phyloP scores from a whole-genome alignment of 352 stramenopile species.

The Phytophthora syringae region DNA sequence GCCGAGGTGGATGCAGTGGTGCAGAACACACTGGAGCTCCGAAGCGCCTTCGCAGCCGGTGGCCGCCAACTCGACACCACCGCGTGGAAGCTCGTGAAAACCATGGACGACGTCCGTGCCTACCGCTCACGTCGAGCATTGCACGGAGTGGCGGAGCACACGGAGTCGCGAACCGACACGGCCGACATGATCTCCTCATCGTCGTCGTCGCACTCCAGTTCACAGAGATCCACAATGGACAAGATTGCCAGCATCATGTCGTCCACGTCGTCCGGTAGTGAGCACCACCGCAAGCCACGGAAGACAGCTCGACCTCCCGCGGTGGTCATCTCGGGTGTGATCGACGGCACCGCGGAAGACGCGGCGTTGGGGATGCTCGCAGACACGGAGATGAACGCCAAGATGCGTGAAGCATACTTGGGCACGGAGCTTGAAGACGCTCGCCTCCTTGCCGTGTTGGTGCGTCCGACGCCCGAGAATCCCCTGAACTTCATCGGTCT shows the following conservation, averaged over 20 bases:
- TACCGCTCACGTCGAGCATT: conserved; percentile 42
- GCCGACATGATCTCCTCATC: conserved; percentile 28
- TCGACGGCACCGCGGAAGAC: conserved; percentile 49
- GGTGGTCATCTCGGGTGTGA: conserved; percentile 40
- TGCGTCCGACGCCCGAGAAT: conserved; percentile 31
- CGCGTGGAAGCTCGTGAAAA: conserved; percentile 50
- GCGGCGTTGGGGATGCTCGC: conserved; percentile 45
- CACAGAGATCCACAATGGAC: conserved; percentile 32
- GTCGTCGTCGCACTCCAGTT: conserved; percentile 36
- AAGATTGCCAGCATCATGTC: conserved; percentile 32
- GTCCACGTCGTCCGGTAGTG: conserved; percentile 28
- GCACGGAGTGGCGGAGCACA: conserved; percentile 27
- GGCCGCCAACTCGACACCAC: conserved; percentile 39
- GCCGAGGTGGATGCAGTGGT: conserved; percentile 41
- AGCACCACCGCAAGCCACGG: conserved; percentile 21
- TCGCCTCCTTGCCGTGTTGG: conserved; percentile 43
- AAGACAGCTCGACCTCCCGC: conserved; percentile 37
- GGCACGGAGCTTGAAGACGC: conserved; percentile 44
- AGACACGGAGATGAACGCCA: conserved; percentile 44
- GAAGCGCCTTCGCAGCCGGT: conserved; percentile 37
- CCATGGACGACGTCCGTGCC: conserved; percentile 43
- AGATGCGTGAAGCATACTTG: conserved; percentile 48
- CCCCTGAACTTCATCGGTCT: conserved; percentile 52
- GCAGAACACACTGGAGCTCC: conserved; percentile 40
- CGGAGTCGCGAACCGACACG: conserved; percentile 29